A percentile compares a stretch with the other conserved stretches of the same genome.
Conservation (phyloP, 306 rosid species). For the Lagenaria siceraria region DNA sequence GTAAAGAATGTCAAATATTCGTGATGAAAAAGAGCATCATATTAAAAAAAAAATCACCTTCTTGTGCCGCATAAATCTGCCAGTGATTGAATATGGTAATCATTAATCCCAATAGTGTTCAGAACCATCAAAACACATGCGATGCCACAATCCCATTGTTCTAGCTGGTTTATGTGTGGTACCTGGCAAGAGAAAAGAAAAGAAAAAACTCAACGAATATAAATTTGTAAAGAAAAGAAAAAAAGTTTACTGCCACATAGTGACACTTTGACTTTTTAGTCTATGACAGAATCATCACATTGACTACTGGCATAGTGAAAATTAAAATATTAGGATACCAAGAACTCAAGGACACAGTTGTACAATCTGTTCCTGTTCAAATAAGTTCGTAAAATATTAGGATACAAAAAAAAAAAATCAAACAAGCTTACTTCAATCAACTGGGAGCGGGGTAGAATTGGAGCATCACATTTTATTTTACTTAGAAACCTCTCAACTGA, state of each 20-base stretch:
- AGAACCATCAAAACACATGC: constrained; percentile 86
- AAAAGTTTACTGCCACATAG: neutral
- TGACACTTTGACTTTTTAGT: neutral
- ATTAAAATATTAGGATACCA: neutral
- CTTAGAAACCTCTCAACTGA: constrained; percentile 23
- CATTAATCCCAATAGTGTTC: constrained; percentile 44
- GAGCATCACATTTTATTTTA: constrained; percentile 21
- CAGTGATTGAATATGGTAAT: constrained; percentile 41
- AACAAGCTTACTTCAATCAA: constrained; percentile 56
- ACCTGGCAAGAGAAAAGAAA: constrained; percentile 37
- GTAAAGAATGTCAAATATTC: neutral
- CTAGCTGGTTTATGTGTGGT: constrained; percentile 61
- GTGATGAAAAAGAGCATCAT: neutral
- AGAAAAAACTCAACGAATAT: neutral
- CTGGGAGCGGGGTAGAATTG: constrained; percentile 29
- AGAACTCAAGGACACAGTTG: too few relatives aligned
- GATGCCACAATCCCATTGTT: constrained; percentile 98
- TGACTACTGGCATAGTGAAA: neutral
- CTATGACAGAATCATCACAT: neutral
- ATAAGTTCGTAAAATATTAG: too few relatives aligned
- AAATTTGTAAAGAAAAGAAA: neutral
- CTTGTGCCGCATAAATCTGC: constrained; percentile 61
- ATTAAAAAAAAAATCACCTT: constrained; percentile 29
- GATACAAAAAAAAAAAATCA: neutral
- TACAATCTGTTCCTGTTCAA: too few relatives aligned